These are phyloP conservation scores for Starmerella ratchasimensis DNA, from an alignment of 805 yeast genomes.

Conservation along the genomic window DNA sequence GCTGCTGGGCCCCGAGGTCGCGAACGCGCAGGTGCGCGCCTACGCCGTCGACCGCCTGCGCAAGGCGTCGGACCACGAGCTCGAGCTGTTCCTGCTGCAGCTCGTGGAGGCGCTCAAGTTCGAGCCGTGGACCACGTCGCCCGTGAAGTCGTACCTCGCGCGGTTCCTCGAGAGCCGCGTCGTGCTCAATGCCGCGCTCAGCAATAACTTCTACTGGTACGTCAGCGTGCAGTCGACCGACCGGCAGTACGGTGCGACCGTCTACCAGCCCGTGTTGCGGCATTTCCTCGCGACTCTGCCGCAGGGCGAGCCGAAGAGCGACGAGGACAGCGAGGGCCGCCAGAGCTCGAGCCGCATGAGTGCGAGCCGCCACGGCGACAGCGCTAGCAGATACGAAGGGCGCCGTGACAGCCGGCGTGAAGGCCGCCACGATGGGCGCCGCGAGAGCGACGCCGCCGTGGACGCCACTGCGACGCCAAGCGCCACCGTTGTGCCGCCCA, in stretches of 20 bases:
- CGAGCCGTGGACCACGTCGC: conserved; percentile 33
- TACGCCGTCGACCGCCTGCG: conserved; percentile 78
- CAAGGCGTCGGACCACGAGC: conserved; percentile 64
- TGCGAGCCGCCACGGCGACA: neutral
- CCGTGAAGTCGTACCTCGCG: conserved; percentile 25
- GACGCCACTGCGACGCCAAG: neutral
- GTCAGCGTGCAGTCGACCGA: conserved; percentile 67
- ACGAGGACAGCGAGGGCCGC: conserved; percentile 6
- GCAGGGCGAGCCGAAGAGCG: too few species aligned
- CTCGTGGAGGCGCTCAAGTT: conserved; percentile 82
- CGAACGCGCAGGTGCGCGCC: conserved; percentile 57
- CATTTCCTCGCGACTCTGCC: conserved; percentile 32
- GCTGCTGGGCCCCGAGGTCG: conserved; percentile 63
- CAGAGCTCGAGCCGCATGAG: conserved; percentile 3
- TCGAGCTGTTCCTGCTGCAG: conserved; percentile 72
- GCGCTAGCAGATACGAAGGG: too few species aligned
- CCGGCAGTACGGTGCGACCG: conserved; percentile 38
- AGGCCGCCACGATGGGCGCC: neutral
- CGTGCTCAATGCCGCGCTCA: conserved; percentile 47
- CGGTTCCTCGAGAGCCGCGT: conserved; percentile 65
- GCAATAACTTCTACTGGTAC: conserved; percentile 84
- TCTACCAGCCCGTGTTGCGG: conserved; percentile 35
- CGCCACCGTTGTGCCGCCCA: neutral
- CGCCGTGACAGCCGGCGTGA: neutral
- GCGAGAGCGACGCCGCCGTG: too few species aligned